Base-by-base conservation (phyloP, 345 rosid species). In the Eutrema japonicum region DNA sequence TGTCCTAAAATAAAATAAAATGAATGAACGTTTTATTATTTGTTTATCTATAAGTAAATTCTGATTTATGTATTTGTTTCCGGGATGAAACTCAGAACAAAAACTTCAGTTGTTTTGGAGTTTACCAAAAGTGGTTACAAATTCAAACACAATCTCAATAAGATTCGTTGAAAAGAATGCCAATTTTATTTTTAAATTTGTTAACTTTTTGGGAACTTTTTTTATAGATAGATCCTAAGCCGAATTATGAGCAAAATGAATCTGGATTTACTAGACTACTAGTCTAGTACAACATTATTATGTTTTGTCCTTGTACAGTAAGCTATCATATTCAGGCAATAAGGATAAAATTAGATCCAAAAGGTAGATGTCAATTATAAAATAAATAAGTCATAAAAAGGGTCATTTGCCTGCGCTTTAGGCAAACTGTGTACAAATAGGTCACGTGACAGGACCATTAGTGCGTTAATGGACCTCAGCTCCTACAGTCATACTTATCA, bases 401-500 rank as follows among this genome's bases (percentile, higher is more conserved):
- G 13, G 30, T 11, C 57, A 48, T 37, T 70, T 47, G 70, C 77
- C 77, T 73, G 38, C 64, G 30, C 38, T 57, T 64, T 47, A 56
- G 58, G 71, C 50, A 73, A 73, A 42, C 4, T 72, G 4, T 13
- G 29, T 42, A 32, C 47, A 43, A 41, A 36, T 64, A 1, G 11
- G 43, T 55, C 72, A 65, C 72, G 71, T 65, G 71, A 56, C 38
- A 33, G 7, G 14, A 55, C 58, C 58, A 46, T 27, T 53, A 52
- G 47, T 63, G 55, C 12, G 45, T 6, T 16, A 51, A 51, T 50
- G n/a, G 35, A 45, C 73, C 72, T 68, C 63, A 16, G 1, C 41
- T 68, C 18, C 3, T 42, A 30, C 36, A 22, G 26, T 38, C 6
- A 10, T 13, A 29, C 7, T 1, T 10, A 10, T 40, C 35, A 38